These are phyloP conservation scores for Nicotiana tomentosiformis DNA, from an alignment of 257 asterid genomes.

Conservation along the genomic window DNA sequence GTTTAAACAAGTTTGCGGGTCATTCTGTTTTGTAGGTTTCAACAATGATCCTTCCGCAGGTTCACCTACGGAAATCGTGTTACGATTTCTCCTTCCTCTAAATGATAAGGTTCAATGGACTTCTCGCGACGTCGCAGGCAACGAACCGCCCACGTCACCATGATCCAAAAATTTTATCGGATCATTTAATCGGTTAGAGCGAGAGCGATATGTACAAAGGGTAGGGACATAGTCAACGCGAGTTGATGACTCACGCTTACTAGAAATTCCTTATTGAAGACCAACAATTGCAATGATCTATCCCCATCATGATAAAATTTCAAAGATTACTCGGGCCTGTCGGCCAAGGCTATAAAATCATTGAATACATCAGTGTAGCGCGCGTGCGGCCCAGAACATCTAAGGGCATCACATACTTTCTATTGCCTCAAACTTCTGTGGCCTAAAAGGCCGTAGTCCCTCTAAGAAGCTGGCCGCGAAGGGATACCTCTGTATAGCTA, in stretches of 20 bases:
- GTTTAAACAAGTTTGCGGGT: too few relatives aligned
- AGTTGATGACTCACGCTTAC: background rate
- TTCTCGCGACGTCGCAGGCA: background rate
- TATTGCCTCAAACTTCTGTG: too few relatives aligned
- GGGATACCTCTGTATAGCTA: too few relatives aligned
- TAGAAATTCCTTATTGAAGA: background rate
- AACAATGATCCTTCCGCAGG: background rate
- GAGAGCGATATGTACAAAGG: too few relatives aligned
- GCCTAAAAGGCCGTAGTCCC: too few relatives aligned
- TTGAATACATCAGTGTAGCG: constrained; percentile 38
- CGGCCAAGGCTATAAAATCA: constrained; percentile 36
- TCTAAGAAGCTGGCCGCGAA: too few relatives aligned
- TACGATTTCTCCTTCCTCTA: constrained; percentile 26
- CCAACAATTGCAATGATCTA: constrained; percentile 12
- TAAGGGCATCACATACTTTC: too few relatives aligned
- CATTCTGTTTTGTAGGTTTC: too few relatives aligned
- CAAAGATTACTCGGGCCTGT: constrained; percentile 37
- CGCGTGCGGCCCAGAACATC: constrained; percentile 7
- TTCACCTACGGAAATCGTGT: constrained; percentile 64
- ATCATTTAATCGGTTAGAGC: too few relatives aligned
- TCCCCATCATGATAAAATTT: constrained; percentile 36
- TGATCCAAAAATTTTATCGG: too few relatives aligned
- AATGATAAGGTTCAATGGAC: constrained; percentile 15
- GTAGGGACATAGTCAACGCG: too few relatives aligned
- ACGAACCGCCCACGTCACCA: too few relatives aligned